Evolutionary conservation across 2,329 filamentous ascomycete genomes (phyloP), one percentile per base, ranked within the genome.

Genomic region (Aspergillus fijiensis): DNA sequence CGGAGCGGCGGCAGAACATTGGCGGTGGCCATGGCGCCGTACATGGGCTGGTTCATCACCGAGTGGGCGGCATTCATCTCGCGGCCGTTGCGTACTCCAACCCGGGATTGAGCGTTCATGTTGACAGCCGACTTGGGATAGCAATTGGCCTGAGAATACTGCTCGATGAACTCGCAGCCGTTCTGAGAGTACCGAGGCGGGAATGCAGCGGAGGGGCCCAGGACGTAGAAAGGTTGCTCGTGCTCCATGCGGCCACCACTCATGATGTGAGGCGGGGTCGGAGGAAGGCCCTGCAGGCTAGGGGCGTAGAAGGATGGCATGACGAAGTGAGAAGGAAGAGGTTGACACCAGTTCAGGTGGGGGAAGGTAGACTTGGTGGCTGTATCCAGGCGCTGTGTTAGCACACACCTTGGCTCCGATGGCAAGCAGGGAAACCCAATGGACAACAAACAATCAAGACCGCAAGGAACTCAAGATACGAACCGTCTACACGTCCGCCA

Each of bases 221-320:
- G 64, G 45, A 73, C 64, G 65, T 79, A 80, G 65, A 74, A 77
- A 35, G 74, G 65, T 48, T 70, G 72, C 60, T 78, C 75, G 51
- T 65, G 64, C 45, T 78, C 76, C 68, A 77, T 69, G 58, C 74
- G 70, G 65, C 70, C 70, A 68, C 69, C 70, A 57, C 66, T 65
- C 63, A 72, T 68, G 67, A 77, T 63, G 64, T 78, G 75, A 59
- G 77, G 77, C 63, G 77, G 76, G 45, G 77, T 79, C 49, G 75
- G 76, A 63, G 76, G 76, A 55, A 78, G 73, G 74, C 73, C 72
- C 58, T 76, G 74, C 48, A 75, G 66, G 69, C 74, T 72, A 61
- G 76, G 71, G 59, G 69, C 69, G 71, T 71, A 78, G 67, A 79
- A 78, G 58, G 76, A 79, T 66, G 77, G 77, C 77, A 79, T 79